Evolutionary conservation across 2,329 filamentous ascomycete species (phyloP), one percentile per base, ranked within the genome.

Genomic region (Coleophoma crateriformis): DNA sequence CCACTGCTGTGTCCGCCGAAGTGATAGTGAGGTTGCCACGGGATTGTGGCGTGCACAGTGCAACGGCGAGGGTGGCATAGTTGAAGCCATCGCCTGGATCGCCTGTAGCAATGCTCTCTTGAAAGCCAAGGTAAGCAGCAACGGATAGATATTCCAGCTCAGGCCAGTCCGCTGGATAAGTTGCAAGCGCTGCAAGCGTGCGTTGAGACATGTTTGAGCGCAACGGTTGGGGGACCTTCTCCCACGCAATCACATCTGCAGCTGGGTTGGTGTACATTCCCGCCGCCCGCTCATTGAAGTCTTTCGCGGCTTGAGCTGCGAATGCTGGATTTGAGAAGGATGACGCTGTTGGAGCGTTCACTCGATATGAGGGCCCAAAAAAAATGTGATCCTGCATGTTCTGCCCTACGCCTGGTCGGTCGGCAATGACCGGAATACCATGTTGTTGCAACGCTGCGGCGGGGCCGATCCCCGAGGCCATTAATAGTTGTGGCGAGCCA

Each of bases 401-500:
- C 55, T 76, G 66, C 5, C 76, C 78, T 1, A 80, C 77, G 1
- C 76, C 76, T 0, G 71, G 70, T 1, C 74, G 67, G 38, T 75
- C 68, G 4, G 67, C 66, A 2, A 79, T 51, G 1, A 76, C 56
- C 0, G 67, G 59, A 34, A 80, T 79, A 14, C 69, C 60, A 46
- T 73, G 67, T n/a, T 64, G 59, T 4, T 67, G 46, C 2, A 81
- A 66, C 17, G 73, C 68, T 0, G 63, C 60, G 1, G 62, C 63
- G 2, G 40, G 40, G 27, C 40, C 40, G 14, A 42, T 27, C 2
- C 40, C 40, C 6, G 40, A 42, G 14, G 27, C 8, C 40, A 42
- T 42, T 2, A 42, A 20, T 14, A 42, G 40, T 11, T 42, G 40
- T 42, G 40, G 40, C 1, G 72, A 68, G 0, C 75, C 75, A 22